Base-by-base conservation (phyloP, 208 protist genomes). In the Crithidia thermophila region DNA sequence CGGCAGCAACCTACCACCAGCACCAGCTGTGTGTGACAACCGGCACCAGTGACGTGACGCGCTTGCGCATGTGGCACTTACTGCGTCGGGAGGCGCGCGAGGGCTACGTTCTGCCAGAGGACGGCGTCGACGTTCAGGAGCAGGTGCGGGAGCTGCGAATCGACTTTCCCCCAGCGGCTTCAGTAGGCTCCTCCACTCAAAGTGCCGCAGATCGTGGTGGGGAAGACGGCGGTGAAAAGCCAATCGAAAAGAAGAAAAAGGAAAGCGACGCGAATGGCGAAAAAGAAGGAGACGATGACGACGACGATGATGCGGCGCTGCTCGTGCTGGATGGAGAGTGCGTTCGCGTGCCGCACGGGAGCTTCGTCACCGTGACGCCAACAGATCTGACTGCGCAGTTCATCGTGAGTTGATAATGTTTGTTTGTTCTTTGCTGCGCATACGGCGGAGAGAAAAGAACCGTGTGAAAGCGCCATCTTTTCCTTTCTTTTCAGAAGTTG, bases 31-130 rank as follows among this genome's bases (percentile, higher is more conserved):
- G 62, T 27, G 83, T 84, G 1, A 90, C 84, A 27, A 72, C 87
- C 7, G 84, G 79, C 39, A 86, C 84, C 10, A 50, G 66, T 10
- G 81, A 75, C 50, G 87, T 80, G 10, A 79, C 78, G 14, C 80
- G 87, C 20, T 39, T 85, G 53, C 87, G 90, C 3, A 51, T 92
- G 59, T 91, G 84, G 81, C 90, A 95, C 64, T 75, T 95, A n/a
- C 55, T 95, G 63, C 67, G 74, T n/a, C 69, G 84, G 10, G 87
- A 95, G 52, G 84, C 84, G n/a, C 28, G 37, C 27, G 81, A 86
- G 33, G 87, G 86, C 11, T 59, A 68, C 45, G 58, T 92, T 16
- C 57, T 94, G 20, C 68, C 78, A 40, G 86, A 94, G 58, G 95
- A 96, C 52, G 95, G 95, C 73, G 91, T 97, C 20, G 11, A 52